Evolutionary conservation across 2,329 filamentous ascomycete species (phyloP).

Genomic region (Trichoderma atrobrunneum): DNA sequence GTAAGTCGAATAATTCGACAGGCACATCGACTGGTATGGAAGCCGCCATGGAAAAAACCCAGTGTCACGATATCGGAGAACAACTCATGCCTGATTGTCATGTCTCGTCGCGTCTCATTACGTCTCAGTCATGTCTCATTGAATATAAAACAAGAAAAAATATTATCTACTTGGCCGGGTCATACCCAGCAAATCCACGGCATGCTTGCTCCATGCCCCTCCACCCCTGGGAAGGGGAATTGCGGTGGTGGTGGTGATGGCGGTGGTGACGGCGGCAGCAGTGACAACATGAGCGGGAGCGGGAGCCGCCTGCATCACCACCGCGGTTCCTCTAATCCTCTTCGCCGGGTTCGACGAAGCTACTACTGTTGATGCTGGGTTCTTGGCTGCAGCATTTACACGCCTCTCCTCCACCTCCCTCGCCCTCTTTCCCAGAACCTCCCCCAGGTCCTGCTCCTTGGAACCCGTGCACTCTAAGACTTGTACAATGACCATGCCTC

Average conservation of each 20-base stretch:
- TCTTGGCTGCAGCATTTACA: conserved; percentile 42
- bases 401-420: conserved; percentile 54
- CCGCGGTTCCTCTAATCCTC: not conserved
- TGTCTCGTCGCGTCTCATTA: not conserved
- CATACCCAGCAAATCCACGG: conserved; percentile 62
- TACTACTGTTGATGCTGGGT: conserved; percentile 14
- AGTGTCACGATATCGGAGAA: not conserved
- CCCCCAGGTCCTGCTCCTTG: conserved; percentile 73
- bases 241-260: not conserved
- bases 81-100: not conserved
- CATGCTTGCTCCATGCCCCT: conserved; percentile 68
- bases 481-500: conserved; percentile 72
- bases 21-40: not conserved
- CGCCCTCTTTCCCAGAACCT: conserved; percentile 67
- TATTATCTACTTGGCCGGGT: conserved; percentile 44
- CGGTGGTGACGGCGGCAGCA: not conserved
- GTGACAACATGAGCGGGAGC: not conserved
- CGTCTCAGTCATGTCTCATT: not conserved
- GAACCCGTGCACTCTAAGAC: conserved; percentile 72
- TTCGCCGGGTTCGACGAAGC: not conserved
- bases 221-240: conserved; percentile 36
- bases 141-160: not conserved
- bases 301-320: not conserved
- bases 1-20: not conserved
- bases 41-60: not conserved